These are phyloP conservation scores for Aspergillus hancockii DNA, from an alignment of 495 filamentous ascomycete species.

Conservation along the genomic window DNA sequence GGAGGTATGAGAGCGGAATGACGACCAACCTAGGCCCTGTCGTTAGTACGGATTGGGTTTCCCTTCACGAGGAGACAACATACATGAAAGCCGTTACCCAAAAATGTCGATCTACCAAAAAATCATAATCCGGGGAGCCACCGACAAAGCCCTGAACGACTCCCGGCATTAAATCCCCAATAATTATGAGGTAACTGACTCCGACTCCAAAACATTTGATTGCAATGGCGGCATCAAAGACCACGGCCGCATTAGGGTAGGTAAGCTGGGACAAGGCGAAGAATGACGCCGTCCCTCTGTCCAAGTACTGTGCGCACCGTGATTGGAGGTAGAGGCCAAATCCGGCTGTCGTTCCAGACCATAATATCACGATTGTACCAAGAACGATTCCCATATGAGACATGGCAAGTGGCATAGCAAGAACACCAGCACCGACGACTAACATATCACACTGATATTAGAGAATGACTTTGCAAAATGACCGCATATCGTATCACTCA, in stretches of 20 bases:
- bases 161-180: slow-evolving; percentile 96
- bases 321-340: slow-evolving; percentile 95
- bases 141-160: slow-evolving; percentile 77
- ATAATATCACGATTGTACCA: slow-evolving; percentile 80
- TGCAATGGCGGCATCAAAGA: slow-evolving; percentile 95
- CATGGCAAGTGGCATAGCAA: slow-evolving; percentile 92
- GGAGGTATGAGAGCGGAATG: slow-evolving; percentile 89
- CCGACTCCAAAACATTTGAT: slow-evolving; percentile 98
- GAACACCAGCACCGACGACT: slow-evolving; percentile 92
- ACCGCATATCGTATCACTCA: slow-evolving; percentile 27
- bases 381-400: slow-evolving; percentile 87
- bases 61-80: slow-evolving; percentile 22
- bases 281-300: slow-evolving; percentile 79
- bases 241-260: slow-evolving; percentile 91
- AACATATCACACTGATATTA: slow-evolving; percentile 11
- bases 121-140: slow-evolving; percentile 59
- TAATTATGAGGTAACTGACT: slow-evolving; percentile 96
- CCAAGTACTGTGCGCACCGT: slow-evolving; percentile 87
- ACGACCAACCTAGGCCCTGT: slow-evolving; percentile 69
- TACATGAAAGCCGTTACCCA: slow-evolving; percentile 99
- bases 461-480: slow-evolving; percentile 3
- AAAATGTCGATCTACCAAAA: slow-evolving; percentile 85
- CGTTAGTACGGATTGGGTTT: slow-evolving; percentile 20
- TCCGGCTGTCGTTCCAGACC: slow-evolving; percentile 84
- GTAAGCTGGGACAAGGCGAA: slow-evolving; percentile 94